Percentiles rank a stretch among this genome's conserved stretches.
Conservation (phyloP, 441 rosid species). For the Eruca vesicaria region DNA sequence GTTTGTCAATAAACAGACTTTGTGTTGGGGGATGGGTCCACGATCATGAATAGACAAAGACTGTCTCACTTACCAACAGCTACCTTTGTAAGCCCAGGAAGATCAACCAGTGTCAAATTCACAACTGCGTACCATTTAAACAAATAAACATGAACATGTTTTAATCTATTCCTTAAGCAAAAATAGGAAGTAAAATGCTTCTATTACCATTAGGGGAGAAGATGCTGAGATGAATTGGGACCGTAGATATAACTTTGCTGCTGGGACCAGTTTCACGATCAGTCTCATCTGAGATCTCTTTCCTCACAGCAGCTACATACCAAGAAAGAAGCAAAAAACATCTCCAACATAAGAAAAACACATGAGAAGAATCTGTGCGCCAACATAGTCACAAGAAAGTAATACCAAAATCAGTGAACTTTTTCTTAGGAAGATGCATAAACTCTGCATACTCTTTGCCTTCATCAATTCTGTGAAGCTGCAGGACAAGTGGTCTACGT, state of each 20-base stretch:
- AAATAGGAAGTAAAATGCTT: background rate
- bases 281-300: conserved; percentile 92
- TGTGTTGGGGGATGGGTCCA: conserved; percentile 5
- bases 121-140: conserved; percentile 57
- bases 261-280: conserved; percentile 91
- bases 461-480: conserved; percentile 87
- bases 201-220: conserved; percentile 86
- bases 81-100: conserved; percentile 96
- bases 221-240: conserved; percentile 92
- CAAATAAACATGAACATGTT: background rate
- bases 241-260: conserved; percentile 74
- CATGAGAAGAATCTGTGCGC: background rate
- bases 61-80: conserved; percentile 65
- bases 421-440: conserved; percentile 88
- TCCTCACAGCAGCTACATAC: conserved; percentile 75
- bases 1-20: conserved; percentile 13
- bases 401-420: conserved; percentile 79
- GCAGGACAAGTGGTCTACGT: conserved; percentile 93
- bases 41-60: conserved; percentile 1
- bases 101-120: conserved; percentile 91
- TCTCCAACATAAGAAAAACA: conserved; percentile 8
- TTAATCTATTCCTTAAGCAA: background rate
- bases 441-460: conserved; percentile 95
- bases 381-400: background rate
- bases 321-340: conserved; percentile 8